Percentiles rank a stretch among this genome's conserved stretches.
phyloP scores from a whole-genome alignment of 768 basidiomycete genomes.

The Chlorophyllum brunneum region DNA sequence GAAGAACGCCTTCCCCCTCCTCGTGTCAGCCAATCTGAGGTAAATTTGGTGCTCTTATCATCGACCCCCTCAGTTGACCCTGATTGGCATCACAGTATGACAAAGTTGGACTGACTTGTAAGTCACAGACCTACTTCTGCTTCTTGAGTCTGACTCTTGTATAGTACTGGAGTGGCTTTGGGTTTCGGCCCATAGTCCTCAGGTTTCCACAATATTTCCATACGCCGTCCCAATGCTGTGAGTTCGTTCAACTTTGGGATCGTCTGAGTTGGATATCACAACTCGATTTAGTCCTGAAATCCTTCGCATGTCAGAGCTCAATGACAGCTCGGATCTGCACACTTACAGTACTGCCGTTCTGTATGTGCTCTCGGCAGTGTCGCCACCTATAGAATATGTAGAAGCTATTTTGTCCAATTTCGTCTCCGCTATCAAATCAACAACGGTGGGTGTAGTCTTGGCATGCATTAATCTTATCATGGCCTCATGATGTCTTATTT shows the following conservation, averaged over 20 bases:
- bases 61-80: not conserved
- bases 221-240: constrained; percentile 77
- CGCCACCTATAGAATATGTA: constrained; percentile 66
- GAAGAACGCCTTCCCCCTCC: constrained; percentile 80
- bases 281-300: constrained; percentile 66
- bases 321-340: constrained; percentile 80
- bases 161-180: constrained; percentile 81
- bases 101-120: constrained; percentile 83
- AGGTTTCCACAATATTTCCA: constrained; percentile 73
- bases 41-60: constrained; percentile 20
- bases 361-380: constrained; percentile 77
- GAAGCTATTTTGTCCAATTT: constrained; percentile 58
- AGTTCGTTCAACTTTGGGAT: constrained; percentile 24
- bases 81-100: constrained; percentile 56
- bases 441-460: constrained; percentile 47
- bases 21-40: constrained; percentile 78
- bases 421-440: constrained; percentile 70
- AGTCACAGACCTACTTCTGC: constrained; percentile 20
- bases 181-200: constrained; percentile 69
- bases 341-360: constrained; percentile 76
- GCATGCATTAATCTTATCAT: not conserved
- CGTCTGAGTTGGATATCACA: constrained; percentile 8
- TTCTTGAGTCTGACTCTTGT: constrained; percentile 14
- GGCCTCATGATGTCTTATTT: not conserved
- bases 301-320: constrained; percentile 86